phyloP scores from a whole-genome alignment of 1,284 basidiomycete genomes.

The Rhodofomes roseus region DNA sequence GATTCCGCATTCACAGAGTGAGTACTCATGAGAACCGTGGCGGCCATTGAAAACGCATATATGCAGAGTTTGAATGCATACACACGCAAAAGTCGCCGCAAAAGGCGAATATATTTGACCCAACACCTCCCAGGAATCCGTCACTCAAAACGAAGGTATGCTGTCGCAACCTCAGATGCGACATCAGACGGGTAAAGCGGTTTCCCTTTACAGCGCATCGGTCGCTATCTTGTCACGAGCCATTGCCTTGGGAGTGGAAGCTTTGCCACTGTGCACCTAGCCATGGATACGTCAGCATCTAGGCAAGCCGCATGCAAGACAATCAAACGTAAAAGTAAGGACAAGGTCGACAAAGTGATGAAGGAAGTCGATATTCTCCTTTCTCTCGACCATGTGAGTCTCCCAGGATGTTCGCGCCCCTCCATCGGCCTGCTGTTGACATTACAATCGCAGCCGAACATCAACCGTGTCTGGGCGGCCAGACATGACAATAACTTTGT shows the following conservation, averaged over 20 bases:
- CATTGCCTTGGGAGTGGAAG: constrained; percentile 76
- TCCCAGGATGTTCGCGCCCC: neutral
- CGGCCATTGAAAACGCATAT: neutral
- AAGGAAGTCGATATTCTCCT: constrained; percentile 75
- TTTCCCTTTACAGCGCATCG: constrained; percentile 41
- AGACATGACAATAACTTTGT: constrained; percentile 60
- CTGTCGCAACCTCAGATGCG: constrained; percentile 1
- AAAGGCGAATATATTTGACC: constrained; percentile 55
- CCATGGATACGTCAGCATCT: constrained; percentile 55
- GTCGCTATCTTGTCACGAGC: constrained; percentile 63
- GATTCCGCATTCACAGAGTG: constrained; percentile 64
- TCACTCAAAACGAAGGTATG: constrained; percentile 44
- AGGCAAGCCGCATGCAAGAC: constrained; percentile 84
- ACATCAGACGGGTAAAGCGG: neutral
- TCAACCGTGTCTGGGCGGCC: constrained; percentile 73
- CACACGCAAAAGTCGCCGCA: constrained; percentile 52
- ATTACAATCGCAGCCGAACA: constrained; percentile 60
- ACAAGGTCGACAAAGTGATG: constrained; percentile 59
- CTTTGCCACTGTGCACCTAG: constrained; percentile 80
- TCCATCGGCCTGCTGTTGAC: neutral
- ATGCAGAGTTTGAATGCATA: constrained; percentile 61
- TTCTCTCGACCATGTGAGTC: constrained; percentile 62
- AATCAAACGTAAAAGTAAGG: constrained; percentile 55
- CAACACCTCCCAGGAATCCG: constrained; percentile 51
- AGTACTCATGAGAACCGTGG: constrained; percentile 7